Percentiles rank a stretch among this genome's conserved stretches.
These are phyloP conservation scores for Filosporella fistucella DNA, from an alignment of 495 filamentous ascomycete genomes.

Conservation along the genomic window DNA sequence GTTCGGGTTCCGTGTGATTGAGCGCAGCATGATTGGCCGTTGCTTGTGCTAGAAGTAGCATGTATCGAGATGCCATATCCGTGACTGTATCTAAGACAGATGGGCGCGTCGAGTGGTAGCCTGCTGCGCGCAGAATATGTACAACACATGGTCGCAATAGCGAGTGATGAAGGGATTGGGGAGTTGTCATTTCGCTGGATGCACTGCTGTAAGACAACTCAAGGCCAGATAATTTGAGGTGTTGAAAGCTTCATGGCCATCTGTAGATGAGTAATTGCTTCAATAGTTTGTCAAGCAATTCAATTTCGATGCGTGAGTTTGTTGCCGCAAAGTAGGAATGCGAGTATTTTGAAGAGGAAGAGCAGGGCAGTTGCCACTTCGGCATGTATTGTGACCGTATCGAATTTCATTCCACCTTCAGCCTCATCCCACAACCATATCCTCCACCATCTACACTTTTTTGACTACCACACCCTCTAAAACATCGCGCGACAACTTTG, in stretches of 20 bases:
- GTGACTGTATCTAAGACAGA: conserved; percentile 75
- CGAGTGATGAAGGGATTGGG: conserved; percentile 58
- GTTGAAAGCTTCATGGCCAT: conserved; percentile 18
- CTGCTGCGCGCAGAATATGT: conserved; percentile 81
- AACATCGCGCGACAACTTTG: too few relatives aligned
- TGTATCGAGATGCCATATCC: conserved; percentile 70
- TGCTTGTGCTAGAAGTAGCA: conserved; percentile 60
- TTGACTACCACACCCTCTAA: too few relatives aligned
- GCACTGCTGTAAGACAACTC: conserved; percentile 1
- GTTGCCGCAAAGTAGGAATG: too few relatives aligned
- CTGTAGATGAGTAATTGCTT: too few relatives aligned
- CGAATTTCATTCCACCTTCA: too few relatives aligned
- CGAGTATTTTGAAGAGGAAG: too few relatives aligned
- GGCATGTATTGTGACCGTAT: too few relatives aligned
- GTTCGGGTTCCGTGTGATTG: conserved; percentile 36
- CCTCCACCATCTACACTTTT: too few relatives aligned
- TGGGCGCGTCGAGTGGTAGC: conserved; percentile 71
- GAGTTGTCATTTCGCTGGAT: conserved; percentile 31
- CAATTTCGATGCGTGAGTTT: too few relatives aligned
- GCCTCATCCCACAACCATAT: too few relatives aligned
- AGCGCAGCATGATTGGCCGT: conserved; percentile 54
- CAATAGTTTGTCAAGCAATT: too few relatives aligned
- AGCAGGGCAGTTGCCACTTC: too few relatives aligned
- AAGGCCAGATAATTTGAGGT: conserved; percentile 8
- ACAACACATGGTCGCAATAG: conserved; percentile 78